Evolutionary conservation across 2,329 filamentous ascomycete species (phyloP).

Genomic region (Pseudovirgaria hyperparasitica): DNA sequence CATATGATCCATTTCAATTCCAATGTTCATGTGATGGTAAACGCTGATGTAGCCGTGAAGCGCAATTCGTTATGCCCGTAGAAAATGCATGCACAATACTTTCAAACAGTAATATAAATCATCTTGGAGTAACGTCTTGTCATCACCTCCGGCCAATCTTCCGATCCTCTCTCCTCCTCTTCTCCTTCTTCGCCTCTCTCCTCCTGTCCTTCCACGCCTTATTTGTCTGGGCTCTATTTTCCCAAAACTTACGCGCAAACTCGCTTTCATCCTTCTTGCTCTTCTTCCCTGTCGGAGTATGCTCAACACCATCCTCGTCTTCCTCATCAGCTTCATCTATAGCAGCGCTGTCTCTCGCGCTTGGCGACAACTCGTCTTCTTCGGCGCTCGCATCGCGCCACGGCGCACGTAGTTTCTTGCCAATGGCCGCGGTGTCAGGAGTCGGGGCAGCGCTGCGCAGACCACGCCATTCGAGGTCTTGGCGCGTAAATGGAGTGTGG

Average conservation of each 20-base stretch:
- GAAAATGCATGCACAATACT: too few species aligned
- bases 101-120: too few species aligned
- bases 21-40: too few species aligned
- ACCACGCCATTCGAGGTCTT: constrained; percentile 62
- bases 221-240: constrained; percentile 35
- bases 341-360: too few species aligned
- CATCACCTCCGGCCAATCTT: constrained; percentile 22
- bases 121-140: too few species aligned
- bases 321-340: constrained; percentile 34
- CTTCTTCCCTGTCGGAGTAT: constrained; percentile 10
- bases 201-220: constrained; percentile 41
- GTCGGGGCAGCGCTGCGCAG: constrained; percentile 86
- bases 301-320: constrained; percentile 14
- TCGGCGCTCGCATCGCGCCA: constrained; percentile 27
- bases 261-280: constrained; percentile 35
- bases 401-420: constrained; percentile 45
- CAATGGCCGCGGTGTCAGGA: constrained; percentile 77
- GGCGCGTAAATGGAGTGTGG: constrained; percentile 70
- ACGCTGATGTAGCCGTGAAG: too few species aligned
- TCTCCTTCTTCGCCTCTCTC: constrained; percentile 46
- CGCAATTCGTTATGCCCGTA: too few species aligned
- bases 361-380: too few species aligned
- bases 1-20: too few species aligned
- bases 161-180: constrained; percentile 47
- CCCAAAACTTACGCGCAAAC: constrained; percentile 50